A percentile compares a stretch with the other conserved stretches of the same genome.
Evolutionary conservation across 345 rosid species (phyloP).

Genomic region (Citrus australasica): DNA sequence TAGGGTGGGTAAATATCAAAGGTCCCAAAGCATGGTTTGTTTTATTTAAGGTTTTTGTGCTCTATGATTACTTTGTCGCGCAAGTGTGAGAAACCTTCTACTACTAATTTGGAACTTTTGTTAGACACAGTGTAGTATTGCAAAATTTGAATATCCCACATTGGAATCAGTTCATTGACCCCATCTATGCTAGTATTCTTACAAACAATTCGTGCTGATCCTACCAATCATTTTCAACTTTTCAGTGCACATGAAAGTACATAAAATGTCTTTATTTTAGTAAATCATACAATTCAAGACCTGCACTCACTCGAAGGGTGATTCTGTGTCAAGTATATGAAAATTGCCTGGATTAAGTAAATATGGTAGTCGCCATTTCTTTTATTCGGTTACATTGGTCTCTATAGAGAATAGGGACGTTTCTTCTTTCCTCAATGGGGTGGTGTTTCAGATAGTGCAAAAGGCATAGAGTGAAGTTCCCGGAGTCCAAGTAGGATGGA

Average conservation of each 20-base stretch:
- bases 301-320: neutral
- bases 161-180: neutral
- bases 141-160: no score
- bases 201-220: no score
- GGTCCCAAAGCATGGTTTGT: constrained; percentile 5
- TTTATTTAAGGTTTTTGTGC: neutral
- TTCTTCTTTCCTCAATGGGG: neutral
- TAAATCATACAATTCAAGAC: neutral
- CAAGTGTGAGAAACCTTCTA: constrained; percentile 4
- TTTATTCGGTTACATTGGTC: neutral
- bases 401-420: neutral
- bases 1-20: constrained; percentile 24
- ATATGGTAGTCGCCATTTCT: neutral
- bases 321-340: neutral
- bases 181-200: neutral
- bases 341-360: neutral
- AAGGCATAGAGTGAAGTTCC: constrained; percentile 40
- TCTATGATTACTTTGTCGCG: neutral
- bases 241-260: neutral
- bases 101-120: neutral
- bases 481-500: constrained; percentile 43
- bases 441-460: constrained; percentile 15
- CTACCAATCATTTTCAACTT: neutral
- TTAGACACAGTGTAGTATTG: neutral
- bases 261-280: neutral